These are phyloP conservation scores for Exophiala sp. DNA, from an alignment of 2,329 filamentous ascomycete species.

Conservation along the genomic window DNA sequence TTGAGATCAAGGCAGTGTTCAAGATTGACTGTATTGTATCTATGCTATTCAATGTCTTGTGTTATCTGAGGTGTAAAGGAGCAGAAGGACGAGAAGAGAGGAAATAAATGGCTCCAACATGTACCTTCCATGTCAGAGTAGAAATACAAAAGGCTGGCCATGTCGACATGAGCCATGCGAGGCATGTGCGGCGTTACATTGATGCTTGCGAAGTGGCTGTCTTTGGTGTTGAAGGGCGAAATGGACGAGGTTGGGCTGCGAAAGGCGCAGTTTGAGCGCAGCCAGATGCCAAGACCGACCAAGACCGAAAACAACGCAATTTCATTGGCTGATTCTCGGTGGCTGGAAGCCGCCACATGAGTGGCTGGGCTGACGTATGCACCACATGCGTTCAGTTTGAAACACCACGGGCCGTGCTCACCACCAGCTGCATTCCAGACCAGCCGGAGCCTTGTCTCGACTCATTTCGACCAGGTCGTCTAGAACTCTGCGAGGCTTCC, in stretches of 20 bases:
- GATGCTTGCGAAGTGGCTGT: conserved; percentile 3
- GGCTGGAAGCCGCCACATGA: conserved; percentile 19
- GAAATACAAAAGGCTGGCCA: conserved; percentile 21
- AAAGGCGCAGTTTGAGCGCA: conserved; percentile 1
- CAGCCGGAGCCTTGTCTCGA: neutral
- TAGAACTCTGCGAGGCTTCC: neutral
- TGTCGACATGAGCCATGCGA: neutral
- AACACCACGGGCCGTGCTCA: neutral
- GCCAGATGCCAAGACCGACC: conserved; percentile 2
- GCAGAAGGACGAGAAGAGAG: conserved; percentile 2
- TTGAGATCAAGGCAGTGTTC: neutral
- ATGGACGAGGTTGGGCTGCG: conserved; percentile 14
- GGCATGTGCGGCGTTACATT: conserved; percentile 12
- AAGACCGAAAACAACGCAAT: neutral
- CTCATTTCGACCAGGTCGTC: conserved; percentile 1
- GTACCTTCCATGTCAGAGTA: conserved; percentile 19
- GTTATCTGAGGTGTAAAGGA: conserved; percentile 4
- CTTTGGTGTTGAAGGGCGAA: conserved; percentile 3
- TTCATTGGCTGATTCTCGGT: conserved; percentile 16
- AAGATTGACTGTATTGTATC: neutral
- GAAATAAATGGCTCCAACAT: conserved; percentile 12
- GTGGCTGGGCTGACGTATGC: conserved; percentile 13
- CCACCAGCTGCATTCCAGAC: conserved; percentile 3
- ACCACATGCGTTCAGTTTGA: conserved; percentile 1
- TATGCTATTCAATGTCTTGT: conserved; percentile 1